phyloP scores from a whole-genome alignment of 148 eudicot genomes.

The Heliosperma pusillum region DNA sequence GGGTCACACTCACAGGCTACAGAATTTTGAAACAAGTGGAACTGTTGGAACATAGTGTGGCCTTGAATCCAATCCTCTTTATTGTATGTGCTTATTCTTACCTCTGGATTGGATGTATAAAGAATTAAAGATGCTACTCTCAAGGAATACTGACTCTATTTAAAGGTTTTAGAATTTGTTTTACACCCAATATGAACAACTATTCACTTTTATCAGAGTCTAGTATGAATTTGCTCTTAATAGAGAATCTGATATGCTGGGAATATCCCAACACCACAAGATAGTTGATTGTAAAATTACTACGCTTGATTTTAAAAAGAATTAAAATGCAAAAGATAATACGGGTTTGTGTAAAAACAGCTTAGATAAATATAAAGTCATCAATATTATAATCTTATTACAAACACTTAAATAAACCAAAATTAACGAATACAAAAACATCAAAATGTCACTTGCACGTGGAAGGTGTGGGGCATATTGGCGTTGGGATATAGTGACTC shows the following conservation, averaged over 20 bases:
- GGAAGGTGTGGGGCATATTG: neutral
- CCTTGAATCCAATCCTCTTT: neutral
- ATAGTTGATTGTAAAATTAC: neutral
- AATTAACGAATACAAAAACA: neutral
- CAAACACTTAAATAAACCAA: neutral
- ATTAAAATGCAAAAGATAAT: neutral
- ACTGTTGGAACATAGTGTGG: neutral
- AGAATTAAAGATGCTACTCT: conserved; percentile 4
- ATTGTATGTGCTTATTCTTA: neutral
- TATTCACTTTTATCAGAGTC: neutral
- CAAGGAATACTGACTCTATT: neutral
- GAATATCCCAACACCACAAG: neutral
- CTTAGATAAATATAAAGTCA: too few relatives aligned
- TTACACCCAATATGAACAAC: neutral
- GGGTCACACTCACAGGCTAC: neutral
- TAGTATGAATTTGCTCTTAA: neutral
- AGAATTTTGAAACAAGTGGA: neutral
- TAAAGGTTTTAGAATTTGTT: neutral
- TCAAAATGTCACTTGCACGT: too few relatives aligned
- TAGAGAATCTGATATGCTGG: neutral
- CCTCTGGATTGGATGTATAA: neutral
- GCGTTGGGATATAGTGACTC: neutral
- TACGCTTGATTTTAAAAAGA: neutral
- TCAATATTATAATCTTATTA: neutral
- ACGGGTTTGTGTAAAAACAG: neutral